A percentile compares a stretch with the other conserved stretches of the same genome.
These are phyloP conservation scores for Paradendryphiella salina DNA, from an alignment of 2,329 filamentous ascomycete genomes.

Conservation along the genomic window DNA sequence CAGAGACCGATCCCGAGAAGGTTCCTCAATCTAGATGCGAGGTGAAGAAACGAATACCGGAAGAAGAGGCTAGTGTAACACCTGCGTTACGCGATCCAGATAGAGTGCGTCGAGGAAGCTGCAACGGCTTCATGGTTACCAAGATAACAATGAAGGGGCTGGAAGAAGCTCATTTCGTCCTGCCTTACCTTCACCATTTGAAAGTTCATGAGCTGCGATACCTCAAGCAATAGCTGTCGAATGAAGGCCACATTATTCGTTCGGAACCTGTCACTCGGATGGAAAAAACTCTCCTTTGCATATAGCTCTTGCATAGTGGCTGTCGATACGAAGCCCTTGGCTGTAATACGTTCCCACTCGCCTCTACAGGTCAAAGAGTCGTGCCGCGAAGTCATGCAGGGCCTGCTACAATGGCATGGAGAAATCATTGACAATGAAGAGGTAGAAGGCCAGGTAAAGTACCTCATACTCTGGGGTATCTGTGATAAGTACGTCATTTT, in stretches of 20 bases:
- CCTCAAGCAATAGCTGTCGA: constrained; percentile 26
- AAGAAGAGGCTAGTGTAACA: constrained; percentile 19
- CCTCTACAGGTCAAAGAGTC: constrained; percentile 28
- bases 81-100: constrained; percentile 18
- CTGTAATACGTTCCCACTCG: constrained; percentile 36
- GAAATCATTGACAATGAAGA: constrained; percentile 18
- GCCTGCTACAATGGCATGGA: constrained; percentile 30
- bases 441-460: constrained; percentile 10
- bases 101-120: constrained; percentile 26
- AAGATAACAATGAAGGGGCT: constrained; percentile 27
- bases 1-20: constrained; percentile 8
- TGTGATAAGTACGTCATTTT: constrained; percentile 16
- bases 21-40: constrained; percentile 12
- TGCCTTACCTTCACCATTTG: constrained; percentile 29
- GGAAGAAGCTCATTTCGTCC: constrained; percentile 18
- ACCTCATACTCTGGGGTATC: constrained; percentile 27
- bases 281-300: constrained; percentile 35
- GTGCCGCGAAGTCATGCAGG: constrained; percentile 34
- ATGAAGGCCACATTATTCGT: constrained; percentile 16
- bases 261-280: constrained; percentile 26
- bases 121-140: constrained; percentile 20
- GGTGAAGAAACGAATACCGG: constrained; percentile 18
- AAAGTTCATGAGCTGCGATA: constrained; percentile 33
- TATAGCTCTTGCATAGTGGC: constrained; percentile 33
- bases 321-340: constrained; percentile 32